A percentile compares a stretch with the other conserved stretches of the same genome.
phyloP scores from a whole-genome alignment of 2,329 filamentous ascomycete species.

The Beauveria medogensis region DNA sequence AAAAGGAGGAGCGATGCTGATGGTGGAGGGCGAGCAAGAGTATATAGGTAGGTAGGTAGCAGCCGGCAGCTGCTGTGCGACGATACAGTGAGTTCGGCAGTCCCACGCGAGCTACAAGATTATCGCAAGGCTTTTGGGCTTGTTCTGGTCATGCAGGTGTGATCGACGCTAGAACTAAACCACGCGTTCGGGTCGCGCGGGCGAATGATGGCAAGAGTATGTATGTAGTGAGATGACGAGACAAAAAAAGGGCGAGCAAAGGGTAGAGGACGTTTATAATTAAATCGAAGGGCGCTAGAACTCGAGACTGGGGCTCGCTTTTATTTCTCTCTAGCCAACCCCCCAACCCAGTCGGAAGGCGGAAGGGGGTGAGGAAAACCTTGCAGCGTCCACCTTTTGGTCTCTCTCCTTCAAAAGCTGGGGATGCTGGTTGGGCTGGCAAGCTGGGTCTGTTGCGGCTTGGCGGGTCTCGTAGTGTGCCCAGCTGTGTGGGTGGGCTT shows the following conservation, averaged over 20 bases:
- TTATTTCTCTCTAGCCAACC: not conserved
- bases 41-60: not conserved
- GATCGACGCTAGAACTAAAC: conserved; percentile 12
- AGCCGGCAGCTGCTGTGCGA: not conserved
- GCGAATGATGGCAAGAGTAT: conserved; percentile 6
- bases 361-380: conserved; percentile 5
- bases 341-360: not conserved
- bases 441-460: not conserved
- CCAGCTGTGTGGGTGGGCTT: not conserved
- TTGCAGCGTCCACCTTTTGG: not conserved
- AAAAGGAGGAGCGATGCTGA: not conserved
- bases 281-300: conserved; percentile 5
- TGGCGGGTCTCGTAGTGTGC: conserved; percentile 2
- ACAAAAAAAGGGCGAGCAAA: conserved; percentile 12
- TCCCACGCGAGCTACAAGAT: not conserved
- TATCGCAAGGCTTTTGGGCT: not conserved
- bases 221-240: conserved; percentile 9
- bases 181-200: conserved; percentile 11
- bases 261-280: conserved; percentile 11
- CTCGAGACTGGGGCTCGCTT: conserved; percentile 3
- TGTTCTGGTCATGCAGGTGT: conserved; percentile 5
- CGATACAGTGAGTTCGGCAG: not conserved
- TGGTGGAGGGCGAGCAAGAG: conserved; percentile 1
- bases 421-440: conserved; percentile 2
- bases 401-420: conserved; percentile 2